Evolutionary conservation across 345 rosid genomes (phyloP), one percentile per base, ranked within the genome.

Genomic region (Nasturtium officinale): DNA sequence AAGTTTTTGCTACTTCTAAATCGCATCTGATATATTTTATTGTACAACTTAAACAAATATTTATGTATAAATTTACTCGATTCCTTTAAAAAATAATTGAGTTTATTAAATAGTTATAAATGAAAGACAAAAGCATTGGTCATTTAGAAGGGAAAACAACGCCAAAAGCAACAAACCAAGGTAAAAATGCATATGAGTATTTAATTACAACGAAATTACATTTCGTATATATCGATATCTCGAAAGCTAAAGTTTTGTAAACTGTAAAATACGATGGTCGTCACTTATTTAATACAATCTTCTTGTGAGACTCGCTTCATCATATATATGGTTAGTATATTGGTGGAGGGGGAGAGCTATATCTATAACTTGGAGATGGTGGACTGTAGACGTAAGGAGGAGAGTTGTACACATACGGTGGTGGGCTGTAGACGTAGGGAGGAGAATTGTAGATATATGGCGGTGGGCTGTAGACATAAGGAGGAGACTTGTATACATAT

Each of bases 301-400:
- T 53, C n/a, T 42, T 9, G 17, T 23, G 25, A 23, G 25, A 28
- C 48, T 62, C 15, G 40, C 55, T 42, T 54, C 56, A 55, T 43
- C 64, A 54, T 64, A 32, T 13, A 26, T 43, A 16, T 30, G 55
- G 25, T 73, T 73, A 73, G 38, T 73, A 73, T 23, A 73, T 21
- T 45, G 71, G 77, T 54, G 77, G 77, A 53, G 76, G 33, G 62
- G 76, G 53, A 25, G 67, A 42, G 0, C 5, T 57, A 0, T 58
- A 42, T 0, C 5, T 57, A 0, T 58, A 58, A 0, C 25, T 23
- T 23, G 63, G 45, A 2, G 45, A 43, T 10, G 25, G 25, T 23
- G 25, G 25, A 23, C 25, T 23, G 25, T 23, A 23, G 2, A 23
- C 25, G 25, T 23, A 23, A 23, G 61, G 61, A 8, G 61, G 43